Evolutionary conservation across 495 filamentous ascomycete genomes (phyloP).

Genomic region (Pyronema omphalodes): DNA sequence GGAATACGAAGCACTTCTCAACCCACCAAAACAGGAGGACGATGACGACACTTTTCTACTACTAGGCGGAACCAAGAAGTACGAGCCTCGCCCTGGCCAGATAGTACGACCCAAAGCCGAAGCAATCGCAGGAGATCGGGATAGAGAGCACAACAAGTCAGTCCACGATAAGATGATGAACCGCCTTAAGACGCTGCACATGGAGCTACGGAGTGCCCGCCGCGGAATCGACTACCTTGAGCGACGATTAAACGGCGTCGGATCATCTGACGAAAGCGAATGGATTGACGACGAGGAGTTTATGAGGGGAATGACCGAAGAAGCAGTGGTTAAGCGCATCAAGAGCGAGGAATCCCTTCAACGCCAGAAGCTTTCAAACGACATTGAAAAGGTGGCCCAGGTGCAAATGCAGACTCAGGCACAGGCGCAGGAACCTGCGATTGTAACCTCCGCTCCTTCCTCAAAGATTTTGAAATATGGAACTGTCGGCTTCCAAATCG

Average conservation of each 20-base stretch:
- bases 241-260: conserved; percentile 11
- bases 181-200: conserved; percentile 17
- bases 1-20: conserved; percentile 16
- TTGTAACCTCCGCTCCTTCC: not conserved
- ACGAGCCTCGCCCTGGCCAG: conserved; percentile 2
- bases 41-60: conserved; percentile 7
- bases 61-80: conserved; percentile 3
- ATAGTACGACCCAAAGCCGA: conserved; percentile 13
- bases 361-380: conserved; percentile 3
- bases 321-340: conserved; percentile 12
- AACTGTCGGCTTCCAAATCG: conserved; percentile 6
- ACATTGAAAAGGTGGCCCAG: not conserved
- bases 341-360: conserved; percentile 11
- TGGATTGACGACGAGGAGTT: conserved; percentile 9
- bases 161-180: conserved; percentile 22
- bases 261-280: conserved; percentile 12
- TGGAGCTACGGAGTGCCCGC: conserved; percentile 17
- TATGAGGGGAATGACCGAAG: conserved; percentile 1
- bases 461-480: conserved; percentile 2
- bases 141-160: conserved; percentile 11
- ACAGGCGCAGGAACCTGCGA: not conserved
- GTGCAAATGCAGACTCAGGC: not conserved
- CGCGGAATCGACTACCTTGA: conserved; percentile 21
- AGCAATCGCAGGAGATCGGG: conserved; percentile 11
- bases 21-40: conserved; percentile 7